Base-by-base conservation (phyloP, 192 early-diverging fungal genomes). In the Linnemannia hyalina region DNA sequence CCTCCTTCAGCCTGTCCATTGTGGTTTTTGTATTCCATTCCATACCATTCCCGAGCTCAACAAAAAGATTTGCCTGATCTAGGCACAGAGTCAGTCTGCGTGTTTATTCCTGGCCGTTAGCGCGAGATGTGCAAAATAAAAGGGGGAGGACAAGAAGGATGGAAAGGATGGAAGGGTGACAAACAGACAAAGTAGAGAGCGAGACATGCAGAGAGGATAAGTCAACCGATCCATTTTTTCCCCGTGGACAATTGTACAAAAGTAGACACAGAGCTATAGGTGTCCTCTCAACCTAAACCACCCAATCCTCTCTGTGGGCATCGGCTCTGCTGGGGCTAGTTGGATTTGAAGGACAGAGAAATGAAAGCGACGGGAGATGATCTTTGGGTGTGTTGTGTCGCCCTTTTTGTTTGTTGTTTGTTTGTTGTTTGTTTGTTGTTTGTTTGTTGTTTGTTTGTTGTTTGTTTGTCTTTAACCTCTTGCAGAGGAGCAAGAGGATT, bases 401-500 rank as follows among this genome's bases (percentile, higher is more conserved):
- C 3, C n/a, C n/a, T 65, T 8, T 6, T 20, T 65, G 60, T 32
- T 63, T 57, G 2, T 57, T 57, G 7, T 1, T 63, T 63, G 26
- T 26, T 26, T 29, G 60, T 65, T 65, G 60, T 35, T 65, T 65
- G n/a, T 65, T 65, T 65, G 60, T 65, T n/a, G n/a, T 6, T 20
- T 65, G 60, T 32, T 63, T 57, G 2, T 57, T 57, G 7, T 1
- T 63, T 63, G 26, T 26, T 26, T 29, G 60, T 65, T 65, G 60
- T 35, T 65, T 65, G n/a, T 65, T 65, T 65, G 60, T 65, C 29
- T 65, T 65, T 32, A 32, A 18, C 49, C 60, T 29, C 1, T 26
- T 65, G 60, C 60, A 65, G 60, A 10, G 23, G n/a, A 65, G 29
- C 60, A 65, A 65, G 60, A 65, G 60, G 60, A 65, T 65, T 65